Conservation (phyloP, 225 moss, liverwort and hornwort genomes). For the Bryum argenteum region DNA sequence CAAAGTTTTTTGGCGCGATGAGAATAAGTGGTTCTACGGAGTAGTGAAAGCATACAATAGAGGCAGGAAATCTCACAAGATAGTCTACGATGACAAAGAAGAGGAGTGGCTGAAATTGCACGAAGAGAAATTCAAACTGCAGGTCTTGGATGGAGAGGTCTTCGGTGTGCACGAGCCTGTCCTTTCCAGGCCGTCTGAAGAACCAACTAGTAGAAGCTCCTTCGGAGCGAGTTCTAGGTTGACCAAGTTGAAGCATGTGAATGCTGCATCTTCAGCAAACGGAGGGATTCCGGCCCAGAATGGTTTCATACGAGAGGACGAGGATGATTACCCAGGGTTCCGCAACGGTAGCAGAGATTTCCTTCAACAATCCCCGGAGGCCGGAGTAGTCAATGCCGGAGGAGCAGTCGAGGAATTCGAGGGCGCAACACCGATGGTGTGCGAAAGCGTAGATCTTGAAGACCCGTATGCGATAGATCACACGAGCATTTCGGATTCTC, state of each 20-base stretch:
- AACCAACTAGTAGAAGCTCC: conserved; percentile 16
- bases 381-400: conserved; percentile 20
- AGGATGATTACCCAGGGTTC: conserved; percentile 27
- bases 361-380: conserved; percentile 27
- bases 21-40: conserved; percentile 94
- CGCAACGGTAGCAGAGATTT: conserved; percentile 24
- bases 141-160: conserved; percentile 80
- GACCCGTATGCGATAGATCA: conserved; percentile 56
- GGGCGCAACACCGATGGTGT: conserved; percentile 14
- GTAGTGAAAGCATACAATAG: conserved; percentile 82
- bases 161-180: conserved; percentile 60
- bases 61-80: conserved; percentile 78
- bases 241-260: conserved; percentile 18
- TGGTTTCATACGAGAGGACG: conserved; percentile 5
- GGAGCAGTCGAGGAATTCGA: conserved; percentile 34
- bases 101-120: conserved; percentile 98
- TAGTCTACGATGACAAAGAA: conserved; percentile 93
- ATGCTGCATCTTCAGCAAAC: conserved; percentile 20
- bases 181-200: conserved; percentile 33
- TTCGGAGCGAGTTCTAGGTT: conserved; percentile 18
- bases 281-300: conserved; percentile 1
- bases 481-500: conserved; percentile 49
- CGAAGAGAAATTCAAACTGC: conserved; percentile 90
- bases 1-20: conserved; percentile 97
- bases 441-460: conserved; percentile 39